Evolutionary conservation across 2,329 filamentous ascomycete genomes (phyloP).

Genomic region (Passalora sequoiae): DNA sequence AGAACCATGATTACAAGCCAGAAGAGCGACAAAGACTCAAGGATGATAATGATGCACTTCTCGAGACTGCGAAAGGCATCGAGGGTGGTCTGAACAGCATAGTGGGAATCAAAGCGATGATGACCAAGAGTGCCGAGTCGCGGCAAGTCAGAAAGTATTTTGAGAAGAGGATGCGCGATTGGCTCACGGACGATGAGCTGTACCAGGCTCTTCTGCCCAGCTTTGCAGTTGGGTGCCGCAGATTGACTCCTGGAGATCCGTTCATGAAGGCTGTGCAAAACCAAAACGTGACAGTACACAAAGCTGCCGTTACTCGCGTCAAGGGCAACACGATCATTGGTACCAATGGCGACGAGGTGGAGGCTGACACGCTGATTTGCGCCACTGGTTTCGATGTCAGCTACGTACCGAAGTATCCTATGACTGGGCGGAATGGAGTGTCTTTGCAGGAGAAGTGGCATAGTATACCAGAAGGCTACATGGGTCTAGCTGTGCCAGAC

Average conservation of each 20-base stretch:
- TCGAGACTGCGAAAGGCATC: conserved; percentile 5
- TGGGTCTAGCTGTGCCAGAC: conserved; percentile 40
- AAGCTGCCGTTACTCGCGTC: neutral
- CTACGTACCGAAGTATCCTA: conserved; percentile 24
- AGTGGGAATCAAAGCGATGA: conserved; percentile 11
- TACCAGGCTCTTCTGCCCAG: conserved; percentile 1
- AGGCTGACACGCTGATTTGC: conserved; percentile 33
- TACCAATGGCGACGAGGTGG: conserved; percentile 14
- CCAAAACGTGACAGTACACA: conserved; percentile 37
- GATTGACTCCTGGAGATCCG: conserved; percentile 47
- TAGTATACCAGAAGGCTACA: conserved; percentile 36
- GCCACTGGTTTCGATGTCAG: conserved; percentile 34
- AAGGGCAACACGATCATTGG: conserved; percentile 1
- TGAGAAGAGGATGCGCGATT: conserved; percentile 5
- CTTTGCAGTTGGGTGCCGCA: conserved; percentile 37
- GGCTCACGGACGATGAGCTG: conserved; percentile 2
- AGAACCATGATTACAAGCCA: conserved; percentile 29
- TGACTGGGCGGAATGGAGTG: conserved; percentile 19
- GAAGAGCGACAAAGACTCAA: conserved; percentile 42
- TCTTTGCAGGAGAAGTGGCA: conserved; percentile 36
- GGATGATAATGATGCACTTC: conserved; percentile 12
- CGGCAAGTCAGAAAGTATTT: no score
- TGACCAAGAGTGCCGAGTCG: conserved; percentile 3
- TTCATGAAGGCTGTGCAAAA: conserved; percentile 47
- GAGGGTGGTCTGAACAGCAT: conserved; percentile 9